Evolutionary conservation across 306 rosid genomes (phyloP).

Genomic region (Cucumis hystrix): DNA sequence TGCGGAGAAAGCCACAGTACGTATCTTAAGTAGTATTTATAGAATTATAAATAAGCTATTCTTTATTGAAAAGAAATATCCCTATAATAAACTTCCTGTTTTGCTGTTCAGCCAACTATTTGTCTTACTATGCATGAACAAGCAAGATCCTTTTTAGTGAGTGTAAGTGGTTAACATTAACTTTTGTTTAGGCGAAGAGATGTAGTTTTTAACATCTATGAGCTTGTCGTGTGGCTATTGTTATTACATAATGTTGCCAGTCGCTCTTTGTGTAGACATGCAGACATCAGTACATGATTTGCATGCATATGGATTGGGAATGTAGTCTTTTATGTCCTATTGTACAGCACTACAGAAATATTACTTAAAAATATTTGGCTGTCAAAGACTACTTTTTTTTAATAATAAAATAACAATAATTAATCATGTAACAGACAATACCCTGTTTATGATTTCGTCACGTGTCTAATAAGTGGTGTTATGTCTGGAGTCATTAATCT

Average conservation of each 20-base stretch:
- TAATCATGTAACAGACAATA: neutral
- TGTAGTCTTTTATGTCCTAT: neutral
- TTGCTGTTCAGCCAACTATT: neutral
- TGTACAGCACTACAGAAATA: neutral
- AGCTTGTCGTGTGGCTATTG: neutral
- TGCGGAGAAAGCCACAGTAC: constrained; percentile 68
- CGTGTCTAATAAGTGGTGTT: neutral
- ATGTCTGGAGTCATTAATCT: neutral
- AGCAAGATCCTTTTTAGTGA: neutral
- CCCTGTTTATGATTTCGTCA: neutral
- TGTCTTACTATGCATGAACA: neutral
- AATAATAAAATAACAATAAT: neutral
- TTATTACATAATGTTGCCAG: neutral
- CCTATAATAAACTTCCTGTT: neutral
- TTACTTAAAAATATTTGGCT: neutral
- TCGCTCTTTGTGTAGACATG: neutral
- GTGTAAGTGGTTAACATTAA: neutral
- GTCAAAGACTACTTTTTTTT: neutral
- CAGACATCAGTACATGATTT: neutral
- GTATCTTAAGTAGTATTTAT: constrained; percentile 11
- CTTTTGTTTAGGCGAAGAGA: neutral
- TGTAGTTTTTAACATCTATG: neutral
- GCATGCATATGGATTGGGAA: neutral
- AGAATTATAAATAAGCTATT: neutral
- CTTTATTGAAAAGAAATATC: neutral